Evolutionary conservation across 345 rosid genomes (phyloP).

Genomic region (Hirschfeldia incana): DNA sequence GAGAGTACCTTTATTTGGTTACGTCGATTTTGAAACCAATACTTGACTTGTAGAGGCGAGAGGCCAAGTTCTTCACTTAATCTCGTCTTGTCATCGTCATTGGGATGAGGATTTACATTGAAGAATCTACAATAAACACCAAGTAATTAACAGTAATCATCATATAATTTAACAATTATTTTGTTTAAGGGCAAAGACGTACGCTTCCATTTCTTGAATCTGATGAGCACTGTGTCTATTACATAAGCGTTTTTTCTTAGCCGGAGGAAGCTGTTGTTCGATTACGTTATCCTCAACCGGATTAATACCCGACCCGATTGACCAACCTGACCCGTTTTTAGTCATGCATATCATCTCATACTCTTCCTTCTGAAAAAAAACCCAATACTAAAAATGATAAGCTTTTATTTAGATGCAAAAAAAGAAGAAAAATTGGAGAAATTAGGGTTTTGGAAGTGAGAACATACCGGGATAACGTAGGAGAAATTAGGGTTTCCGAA

Average conservation of each 20-base stretch:
- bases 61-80: constrained; percentile 79
- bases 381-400: neutral
- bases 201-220: constrained; percentile 95
- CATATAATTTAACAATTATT: neutral
- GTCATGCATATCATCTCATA: constrained; percentile 52
- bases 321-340: constrained; percentile 64
- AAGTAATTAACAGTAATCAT: neutral
- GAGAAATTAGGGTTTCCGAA: constrained; percentile 49
- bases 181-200: constrained; percentile 26
- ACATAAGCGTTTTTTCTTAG: constrained; percentile 69
- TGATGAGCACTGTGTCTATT: constrained; percentile 81
- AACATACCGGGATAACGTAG: constrained; percentile 59
- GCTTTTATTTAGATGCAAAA: neutral
- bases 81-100: constrained; percentile 60
- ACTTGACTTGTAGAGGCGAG: constrained; percentile 85
- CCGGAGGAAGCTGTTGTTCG: constrained; percentile 29
- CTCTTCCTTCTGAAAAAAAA: constrained; percentile 56
- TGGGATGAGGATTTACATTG: constrained; percentile 73
- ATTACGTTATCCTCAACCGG: constrained; percentile 46
- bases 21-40: constrained; percentile 93
- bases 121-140: constrained; percentile 55
- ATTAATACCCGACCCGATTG: constrained; percentile 64
- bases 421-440: neutral
- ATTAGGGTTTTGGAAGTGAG: neutral
- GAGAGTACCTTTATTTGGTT: constrained; percentile 71